phyloP scores from a whole-genome alignment of 345 rosid genomes.

The Barbarea vulgaris region DNA sequence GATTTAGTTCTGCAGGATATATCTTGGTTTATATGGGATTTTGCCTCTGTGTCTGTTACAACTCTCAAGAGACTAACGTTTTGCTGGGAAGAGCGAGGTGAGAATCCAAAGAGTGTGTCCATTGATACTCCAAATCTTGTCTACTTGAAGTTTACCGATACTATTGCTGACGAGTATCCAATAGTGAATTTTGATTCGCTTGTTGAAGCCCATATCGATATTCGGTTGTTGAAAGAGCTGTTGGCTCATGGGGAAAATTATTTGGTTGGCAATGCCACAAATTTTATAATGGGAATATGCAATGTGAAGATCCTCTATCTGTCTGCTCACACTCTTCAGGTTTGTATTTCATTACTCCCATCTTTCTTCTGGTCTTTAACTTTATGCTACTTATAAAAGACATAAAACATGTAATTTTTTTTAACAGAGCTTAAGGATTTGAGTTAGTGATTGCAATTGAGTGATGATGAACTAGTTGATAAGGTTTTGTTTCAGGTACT shows the following conservation, averaged over 20 bases:
- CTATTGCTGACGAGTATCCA: neutral
- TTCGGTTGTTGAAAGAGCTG: neutral
- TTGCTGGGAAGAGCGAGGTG: neutral
- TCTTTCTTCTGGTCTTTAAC: neutral
- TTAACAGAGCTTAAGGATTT: neutral
- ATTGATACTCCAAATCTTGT: conserved; percentile 8
- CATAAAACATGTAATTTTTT: neutral
- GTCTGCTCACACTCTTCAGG: neutral
- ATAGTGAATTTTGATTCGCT: conserved; percentile 1
- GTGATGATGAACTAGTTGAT: neutral
- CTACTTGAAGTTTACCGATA: conserved; percentile 1
- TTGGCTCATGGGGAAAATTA: neutral
- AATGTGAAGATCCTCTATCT: conserved; percentile 16
- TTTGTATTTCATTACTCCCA: conserved; percentile 16
- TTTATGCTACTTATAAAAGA: neutral
- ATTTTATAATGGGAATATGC: neutral
- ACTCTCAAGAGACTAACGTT: conserved; percentile 14
- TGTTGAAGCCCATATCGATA: conserved; percentile 17
- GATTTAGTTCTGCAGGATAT: neutral
- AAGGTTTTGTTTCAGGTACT: conserved; percentile 26
- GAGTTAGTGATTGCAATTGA: neutral
- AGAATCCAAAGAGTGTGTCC: neutral
- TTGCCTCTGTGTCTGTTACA: neutral
- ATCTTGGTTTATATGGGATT: neutral
- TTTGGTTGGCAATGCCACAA: neutral